Percentiles rank a stretch among this genome's conserved stretches.
These are phyloP conservation scores for Exophiala spinifera DNA, from an alignment of 2,329 filamentous ascomycete genomes.

Conservation along the genomic window DNA sequence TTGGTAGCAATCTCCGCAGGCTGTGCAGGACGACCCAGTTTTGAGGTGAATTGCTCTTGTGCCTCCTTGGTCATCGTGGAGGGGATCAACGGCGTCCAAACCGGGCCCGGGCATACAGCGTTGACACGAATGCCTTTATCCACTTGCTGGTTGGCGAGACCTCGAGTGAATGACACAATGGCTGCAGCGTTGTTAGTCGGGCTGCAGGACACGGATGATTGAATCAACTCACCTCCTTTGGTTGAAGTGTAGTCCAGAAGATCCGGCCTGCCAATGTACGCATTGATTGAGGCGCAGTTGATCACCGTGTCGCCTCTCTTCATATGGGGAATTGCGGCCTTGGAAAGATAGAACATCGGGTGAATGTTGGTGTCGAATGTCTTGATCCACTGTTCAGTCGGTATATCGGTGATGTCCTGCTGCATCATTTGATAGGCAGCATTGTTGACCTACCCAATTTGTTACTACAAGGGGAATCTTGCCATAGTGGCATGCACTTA, in stretches of 20 bases:
- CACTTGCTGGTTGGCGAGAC: conserved; percentile 71
- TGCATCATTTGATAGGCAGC: conserved; percentile 73
- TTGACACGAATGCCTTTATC: conserved; percentile 72
- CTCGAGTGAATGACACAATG: conserved; percentile 75
- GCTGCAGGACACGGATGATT: no score
- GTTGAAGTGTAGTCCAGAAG: conserved; percentile 79
- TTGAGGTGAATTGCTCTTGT: conserved; percentile 68
- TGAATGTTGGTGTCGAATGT: conserved; percentile 85
- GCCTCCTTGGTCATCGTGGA: conserved; percentile 68
- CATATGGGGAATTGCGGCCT: conserved; percentile 74
- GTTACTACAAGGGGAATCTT: no score
- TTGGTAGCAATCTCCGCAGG: conserved; percentile 79
- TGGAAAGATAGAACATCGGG: conserved; percentile 75
- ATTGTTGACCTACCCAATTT: conserved; percentile 55
- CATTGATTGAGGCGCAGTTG: conserved; percentile 82
- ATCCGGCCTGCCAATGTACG: conserved; percentile 75
- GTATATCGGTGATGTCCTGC: conserved; percentile 66
- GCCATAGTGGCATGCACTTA: neutral
- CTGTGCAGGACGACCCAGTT: conserved; percentile 74
- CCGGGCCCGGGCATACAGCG: conserved; percentile 71
- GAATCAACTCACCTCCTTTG: conserved; percentile 31
- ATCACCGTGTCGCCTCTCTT: conserved; percentile 72
- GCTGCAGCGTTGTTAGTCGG: conserved; percentile 44
- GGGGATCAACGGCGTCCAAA: conserved; percentile 74
- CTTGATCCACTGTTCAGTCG: conserved; percentile 73